Conservation (phyloP, 345 rosid genomes). For the Isatis tinctoria region DNA sequence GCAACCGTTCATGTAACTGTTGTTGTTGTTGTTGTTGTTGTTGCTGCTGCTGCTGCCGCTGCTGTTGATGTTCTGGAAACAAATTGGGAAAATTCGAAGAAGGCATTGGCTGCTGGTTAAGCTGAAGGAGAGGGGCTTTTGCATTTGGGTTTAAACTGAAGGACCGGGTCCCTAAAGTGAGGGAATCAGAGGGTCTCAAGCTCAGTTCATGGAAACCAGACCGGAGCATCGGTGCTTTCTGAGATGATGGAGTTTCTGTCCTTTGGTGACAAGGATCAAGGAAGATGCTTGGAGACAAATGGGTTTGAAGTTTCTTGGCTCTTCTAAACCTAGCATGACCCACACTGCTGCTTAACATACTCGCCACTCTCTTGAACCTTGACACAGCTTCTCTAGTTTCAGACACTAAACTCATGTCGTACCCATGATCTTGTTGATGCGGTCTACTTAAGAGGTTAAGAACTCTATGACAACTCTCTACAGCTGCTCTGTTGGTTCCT, state of each 20-base stretch:
- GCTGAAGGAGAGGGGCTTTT: slow-evolving; percentile 46
- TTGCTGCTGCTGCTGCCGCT: too few relatives aligned
- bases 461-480: slow-evolving; percentile 85
- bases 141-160: slow-evolving; percentile 51
- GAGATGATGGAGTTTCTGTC: slow-evolving; percentile 32
- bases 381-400: slow-evolving; percentile 84
- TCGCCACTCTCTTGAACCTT: slow-evolving; percentile 81
- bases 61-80: slow-evolving; percentile 53
- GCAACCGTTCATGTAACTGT: slow-evolving; percentile 42
- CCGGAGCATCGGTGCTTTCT: slow-evolving; percentile 40
- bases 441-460: slow-evolving; percentile 54
- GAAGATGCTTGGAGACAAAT: slow-evolving; percentile 50
- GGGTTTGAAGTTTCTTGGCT: slow-evolving; percentile 47
- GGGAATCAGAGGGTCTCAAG: slow-evolving; percentile 48
- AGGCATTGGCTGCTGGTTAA: slow-evolving; percentile 41
- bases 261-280: slow-evolving; percentile 40
- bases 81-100: slow-evolving; percentile 37
- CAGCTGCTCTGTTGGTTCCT: slow-evolving; percentile 74
- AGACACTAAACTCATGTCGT: slow-evolving; percentile 49
- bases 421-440: slow-evolving; percentile 55
- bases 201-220: slow-evolving; percentile 49
- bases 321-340: slow-evolving; percentile 97
- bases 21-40: too few relatives aligned
- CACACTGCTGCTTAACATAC: slow-evolving; percentile 60
- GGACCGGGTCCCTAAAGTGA: slow-evolving; percentile 48